Conservation (phyloP, 495 filamentous ascomycete genomes). For the Lophiotrema nucula region DNA sequence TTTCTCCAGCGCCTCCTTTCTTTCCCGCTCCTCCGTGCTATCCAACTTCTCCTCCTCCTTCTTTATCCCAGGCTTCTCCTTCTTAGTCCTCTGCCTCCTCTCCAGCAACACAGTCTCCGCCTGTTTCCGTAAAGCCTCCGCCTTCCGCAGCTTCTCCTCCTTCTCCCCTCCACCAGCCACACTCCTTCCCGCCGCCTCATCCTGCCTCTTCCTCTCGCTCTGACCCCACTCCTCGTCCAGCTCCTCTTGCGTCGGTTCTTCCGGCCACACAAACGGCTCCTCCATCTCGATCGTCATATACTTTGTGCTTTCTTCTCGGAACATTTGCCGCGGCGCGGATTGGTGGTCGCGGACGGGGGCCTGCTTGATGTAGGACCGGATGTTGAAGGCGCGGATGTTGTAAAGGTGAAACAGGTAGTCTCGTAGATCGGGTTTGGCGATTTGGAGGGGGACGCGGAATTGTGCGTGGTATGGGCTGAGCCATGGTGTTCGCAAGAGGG, state of each 20-base stretch:
- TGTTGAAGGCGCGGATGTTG: slow-evolving; percentile 59
- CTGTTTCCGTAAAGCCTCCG: slow-evolving; percentile 50
- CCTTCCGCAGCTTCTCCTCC: no score
- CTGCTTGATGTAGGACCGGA: slow-evolving; percentile 79
- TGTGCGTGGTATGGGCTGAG: slow-evolving; percentile 74
- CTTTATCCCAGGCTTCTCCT: slow-evolving; percentile 19
- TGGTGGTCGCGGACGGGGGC: slow-evolving; percentile 56
- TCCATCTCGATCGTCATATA: slow-evolving; percentile 87
- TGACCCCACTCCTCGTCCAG: slow-evolving; percentile 50
- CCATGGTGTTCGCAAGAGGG: slow-evolving; percentile 68
- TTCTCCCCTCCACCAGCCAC: slow-evolving; percentile 35
- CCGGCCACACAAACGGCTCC: slow-evolving; percentile 81
- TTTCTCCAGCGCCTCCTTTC: no score
- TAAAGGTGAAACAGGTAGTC: slow-evolving; percentile 84
- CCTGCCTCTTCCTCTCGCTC: slow-evolving; percentile 15
- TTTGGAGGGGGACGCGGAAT: slow-evolving; percentile 80
- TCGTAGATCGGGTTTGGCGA: slow-evolving; percentile 88
- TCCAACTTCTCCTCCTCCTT: background rate
- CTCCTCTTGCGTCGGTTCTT: slow-evolving; percentile 58
- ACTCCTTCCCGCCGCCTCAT: slow-evolving; percentile 30
- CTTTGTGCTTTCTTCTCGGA: slow-evolving; percentile 68
- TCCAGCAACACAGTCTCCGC: slow-evolving; percentile 57
- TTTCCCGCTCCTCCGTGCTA: no score
- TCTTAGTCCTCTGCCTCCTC: slow-evolving; percentile 42
- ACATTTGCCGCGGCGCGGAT: slow-evolving; percentile 42